Percentiles rank a stretch among this genome's conserved stretches.
phyloP scores from a whole-genome alignment of 2,329 filamentous ascomycete species.

The Verticillium nubilum region DNA sequence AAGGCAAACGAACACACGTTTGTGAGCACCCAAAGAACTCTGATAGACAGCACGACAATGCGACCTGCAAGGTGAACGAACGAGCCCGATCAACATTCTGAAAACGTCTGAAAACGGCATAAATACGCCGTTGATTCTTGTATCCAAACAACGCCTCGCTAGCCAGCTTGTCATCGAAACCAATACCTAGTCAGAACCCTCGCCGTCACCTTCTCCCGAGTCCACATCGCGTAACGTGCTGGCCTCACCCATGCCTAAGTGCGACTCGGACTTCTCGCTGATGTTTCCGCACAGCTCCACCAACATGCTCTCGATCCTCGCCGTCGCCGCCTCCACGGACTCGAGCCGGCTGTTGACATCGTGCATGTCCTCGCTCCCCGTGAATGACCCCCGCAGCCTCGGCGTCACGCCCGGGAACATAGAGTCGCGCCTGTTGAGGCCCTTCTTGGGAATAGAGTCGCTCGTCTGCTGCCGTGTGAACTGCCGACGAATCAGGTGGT shows the following conservation, averaged over 20 bases:
- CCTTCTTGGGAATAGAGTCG: conserved; percentile 22
- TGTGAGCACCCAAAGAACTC: not conserved
- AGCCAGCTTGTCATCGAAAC: not conserved
- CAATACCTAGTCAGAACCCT: conserved; percentile 20
- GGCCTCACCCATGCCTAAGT: conserved; percentile 17
- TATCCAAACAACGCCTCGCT: not conserved
- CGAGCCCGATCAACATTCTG: too few species aligned
- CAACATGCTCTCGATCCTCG: conserved; percentile 43
- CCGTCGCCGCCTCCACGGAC: conserved; percentile 43
- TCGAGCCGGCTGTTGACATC: conserved; percentile 39
- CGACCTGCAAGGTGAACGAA: too few species aligned
- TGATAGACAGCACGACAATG: not conserved
- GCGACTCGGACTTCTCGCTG: conserved; percentile 19
- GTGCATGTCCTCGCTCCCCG: conserved; percentile 38
- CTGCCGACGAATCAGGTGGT: conserved; percentile 52
- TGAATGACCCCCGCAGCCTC: conserved; percentile 44
- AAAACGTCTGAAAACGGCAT: too few species aligned
- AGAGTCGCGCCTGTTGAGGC: conserved; percentile 46
- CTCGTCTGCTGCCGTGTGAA: conserved; percentile 41
- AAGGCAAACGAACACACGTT: not conserved
- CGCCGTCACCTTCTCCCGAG: conserved; percentile 16
- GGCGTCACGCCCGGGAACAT: conserved; percentile 48
- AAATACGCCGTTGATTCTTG: not conserved
- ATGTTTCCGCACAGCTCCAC: conserved; percentile 23
- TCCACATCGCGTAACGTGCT: conserved; percentile 16